Percentiles rank a stretch among this genome's conserved stretches.
Evolutionary conservation across 2,329 filamentous ascomycete genomes (phyloP).

Genomic region (Hypocrella siamensis): DNA sequence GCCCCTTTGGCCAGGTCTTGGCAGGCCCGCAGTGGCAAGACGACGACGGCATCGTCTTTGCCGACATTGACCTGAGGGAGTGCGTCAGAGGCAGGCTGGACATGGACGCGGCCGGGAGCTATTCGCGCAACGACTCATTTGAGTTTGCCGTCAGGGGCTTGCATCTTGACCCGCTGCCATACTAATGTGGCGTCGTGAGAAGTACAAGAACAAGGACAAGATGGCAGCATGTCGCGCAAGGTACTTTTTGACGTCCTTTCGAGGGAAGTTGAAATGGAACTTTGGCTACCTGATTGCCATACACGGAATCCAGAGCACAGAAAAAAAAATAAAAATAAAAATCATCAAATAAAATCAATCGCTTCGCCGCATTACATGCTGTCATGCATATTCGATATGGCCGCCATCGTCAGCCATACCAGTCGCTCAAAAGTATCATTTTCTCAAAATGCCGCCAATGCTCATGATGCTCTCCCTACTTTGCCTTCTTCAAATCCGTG

Average conservation of each 20-base stretch:
- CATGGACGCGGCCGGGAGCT: slow-evolving; percentile 72
- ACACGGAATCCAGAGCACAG: background rate
- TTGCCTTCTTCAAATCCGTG: slow-evolving; percentile 6
- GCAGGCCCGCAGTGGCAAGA: slow-evolving; percentile 77
- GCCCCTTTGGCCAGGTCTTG: slow-evolving; percentile 64
- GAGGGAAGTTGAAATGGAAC: background rate
- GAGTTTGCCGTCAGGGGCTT: slow-evolving; percentile 43
- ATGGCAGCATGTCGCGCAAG: no score
- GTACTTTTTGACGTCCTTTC: background rate
- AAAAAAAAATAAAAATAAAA: background rate
- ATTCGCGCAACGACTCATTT: slow-evolving; percentile 58
- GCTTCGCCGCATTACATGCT: no score
- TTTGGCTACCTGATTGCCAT: no score
- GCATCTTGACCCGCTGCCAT: slow-evolving; percentile 41
- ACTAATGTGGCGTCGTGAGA: slow-evolving; percentile 17
- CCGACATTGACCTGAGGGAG: slow-evolving; percentile 76
- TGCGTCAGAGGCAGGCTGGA: slow-evolving; percentile 71
- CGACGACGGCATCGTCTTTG: slow-evolving; percentile 46
- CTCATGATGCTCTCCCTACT: slow-evolving; percentile 4
- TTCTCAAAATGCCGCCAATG: background rate
- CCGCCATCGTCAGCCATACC: no score
- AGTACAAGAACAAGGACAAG: no score
- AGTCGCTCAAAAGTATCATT: no score
- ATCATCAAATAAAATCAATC: background rate
- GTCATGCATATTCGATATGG: no score